These are phyloP conservation scores for Arthrobotrys sphaeroides DNA, from an alignment of 2,329 filamentous ascomycete species.

Conservation along the genomic window DNA sequence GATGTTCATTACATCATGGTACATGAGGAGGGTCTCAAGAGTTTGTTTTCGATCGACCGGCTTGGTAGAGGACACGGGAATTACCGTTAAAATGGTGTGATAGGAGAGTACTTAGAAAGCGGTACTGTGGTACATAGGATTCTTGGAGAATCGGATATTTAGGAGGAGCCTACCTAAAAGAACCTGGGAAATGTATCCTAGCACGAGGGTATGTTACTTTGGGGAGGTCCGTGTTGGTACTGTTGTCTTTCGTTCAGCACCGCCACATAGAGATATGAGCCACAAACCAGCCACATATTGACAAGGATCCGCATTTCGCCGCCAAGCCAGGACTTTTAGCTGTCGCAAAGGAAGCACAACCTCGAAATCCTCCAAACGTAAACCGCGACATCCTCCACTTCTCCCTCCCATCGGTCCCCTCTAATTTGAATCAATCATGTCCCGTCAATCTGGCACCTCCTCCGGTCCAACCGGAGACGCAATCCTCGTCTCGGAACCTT, in stretches of 20 bases:
- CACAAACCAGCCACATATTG: not conserved
- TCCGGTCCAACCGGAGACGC: constrained; percentile 71
- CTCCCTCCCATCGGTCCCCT: not conserved
- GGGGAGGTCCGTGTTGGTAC: not conserved
- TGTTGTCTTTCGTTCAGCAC: not conserved
- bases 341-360: not conserved
- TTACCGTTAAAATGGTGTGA: too few relatives aligned
- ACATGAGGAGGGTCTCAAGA: not conserved
- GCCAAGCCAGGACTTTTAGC: constrained; percentile 1
- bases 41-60: not conserved
- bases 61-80: not conserved
- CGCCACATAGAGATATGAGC: not conserved
- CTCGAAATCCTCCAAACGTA: constrained; percentile 9
- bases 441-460: constrained; percentile 9
- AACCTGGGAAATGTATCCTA: too few relatives aligned
- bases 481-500: constrained; percentile 91
- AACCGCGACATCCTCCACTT: not conserved
- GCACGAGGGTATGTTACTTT: too few relatives aligned
- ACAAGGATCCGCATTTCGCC: not conserved
- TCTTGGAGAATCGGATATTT: too few relatives aligned
- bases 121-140: too few relatives aligned
- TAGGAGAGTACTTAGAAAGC: too few relatives aligned
- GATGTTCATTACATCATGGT: not conserved
- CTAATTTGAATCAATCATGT: constrained; percentile 19
- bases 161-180: too few relatives aligned